Evolutionary conservation across 192 early-diverging fungal genomes (phyloP), one percentile per base, ranked within the genome.

Genomic region (Phlyctochytrium bullatum): DNA sequence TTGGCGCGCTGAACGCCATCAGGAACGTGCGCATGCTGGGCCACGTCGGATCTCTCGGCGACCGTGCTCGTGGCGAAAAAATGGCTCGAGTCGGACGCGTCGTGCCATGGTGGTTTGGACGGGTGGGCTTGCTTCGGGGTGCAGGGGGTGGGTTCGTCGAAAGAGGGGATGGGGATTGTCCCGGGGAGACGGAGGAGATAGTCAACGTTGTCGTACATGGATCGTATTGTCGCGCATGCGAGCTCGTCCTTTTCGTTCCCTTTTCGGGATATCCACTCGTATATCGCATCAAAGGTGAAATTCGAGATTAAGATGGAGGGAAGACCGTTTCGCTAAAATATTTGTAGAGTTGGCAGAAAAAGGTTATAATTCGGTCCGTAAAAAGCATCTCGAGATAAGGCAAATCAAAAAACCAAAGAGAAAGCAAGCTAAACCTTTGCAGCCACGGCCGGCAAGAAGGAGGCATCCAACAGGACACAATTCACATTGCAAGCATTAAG

Each of bases 271-370:
- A 84, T 62, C 36, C 64, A 65, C 2, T 62, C 66, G 53, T 78
- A 78, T 16, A 84, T 82, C 25, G 69, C 64, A 36, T 84, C 83
- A 63, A 84, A 84, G 1, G 80, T 71, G 51, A 84, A 84, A 54
- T 84, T 84, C 24, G 80, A 75, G 16, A 79, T 62, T 40, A 77
- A 23, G 27, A 84, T 35, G 23, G 72, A 60, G 1, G 76, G 77
- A 12, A 84, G 56, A 34, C 72, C 61, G 0, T 32, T 20, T 77
- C 79, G 56, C 27, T 31, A 29, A 52, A 53, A 1, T 17, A 36
- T 52, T 52, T 23, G 27, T 6, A 52, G 16, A 6, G 25, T 28
- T 12, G 52, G 24, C n/a, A n/a, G n/a, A 3, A 10, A 40, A 10
- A 64, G 10, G 34, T 36, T 54, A 20, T 62, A 32, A 34, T 17